These are phyloP conservation scores for Hymenoscyphus linearis DNA, from an alignment of 2,329 filamentous ascomycete genomes.

Conservation along the genomic window DNA sequence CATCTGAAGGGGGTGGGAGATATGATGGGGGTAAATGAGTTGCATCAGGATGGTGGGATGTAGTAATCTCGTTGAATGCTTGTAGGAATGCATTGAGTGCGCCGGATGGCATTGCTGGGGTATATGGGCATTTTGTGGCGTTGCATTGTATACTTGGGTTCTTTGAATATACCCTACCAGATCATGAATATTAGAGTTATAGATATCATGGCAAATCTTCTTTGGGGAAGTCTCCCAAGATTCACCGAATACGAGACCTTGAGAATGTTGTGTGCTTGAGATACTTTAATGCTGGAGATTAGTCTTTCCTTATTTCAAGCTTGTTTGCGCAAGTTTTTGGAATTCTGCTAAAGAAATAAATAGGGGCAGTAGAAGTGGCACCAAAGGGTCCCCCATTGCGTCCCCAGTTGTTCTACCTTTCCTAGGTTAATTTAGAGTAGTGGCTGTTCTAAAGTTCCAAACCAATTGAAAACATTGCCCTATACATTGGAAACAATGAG, in stretches of 20 bases:
- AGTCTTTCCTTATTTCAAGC: not conserved
- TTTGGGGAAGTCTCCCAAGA: not conserved
- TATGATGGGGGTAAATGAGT: constrained; percentile 22
- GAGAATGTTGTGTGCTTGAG: not conserved
- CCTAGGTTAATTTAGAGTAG: too few relatives aligned
- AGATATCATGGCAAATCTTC: not conserved
- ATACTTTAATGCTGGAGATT: not conserved
- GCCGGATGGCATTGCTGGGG: not conserved
- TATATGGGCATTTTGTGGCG: constrained; percentile 1
- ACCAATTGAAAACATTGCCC: too few relatives aligned
- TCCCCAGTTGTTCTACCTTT: too few relatives aligned
- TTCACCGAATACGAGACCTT: too few relatives aligned
- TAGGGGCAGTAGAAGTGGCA: not conserved
- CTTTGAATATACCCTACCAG: not conserved
- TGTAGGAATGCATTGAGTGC: not conserved
- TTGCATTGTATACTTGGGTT: not conserved
- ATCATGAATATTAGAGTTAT: not conserved
- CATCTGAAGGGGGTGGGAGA: constrained; percentile 35
- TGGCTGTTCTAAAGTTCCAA: too few relatives aligned
- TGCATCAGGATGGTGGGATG: not conserved
- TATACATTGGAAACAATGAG: too few relatives aligned
- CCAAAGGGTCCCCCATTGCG: too few relatives aligned
- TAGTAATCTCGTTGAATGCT: not conserved
- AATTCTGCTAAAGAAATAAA: not conserved
- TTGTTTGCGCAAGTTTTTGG: not conserved